phyloP scores from a whole-genome alignment of 2,329 filamentous ascomycete genomes.

The Thermoascus crustaceus region DNA sequence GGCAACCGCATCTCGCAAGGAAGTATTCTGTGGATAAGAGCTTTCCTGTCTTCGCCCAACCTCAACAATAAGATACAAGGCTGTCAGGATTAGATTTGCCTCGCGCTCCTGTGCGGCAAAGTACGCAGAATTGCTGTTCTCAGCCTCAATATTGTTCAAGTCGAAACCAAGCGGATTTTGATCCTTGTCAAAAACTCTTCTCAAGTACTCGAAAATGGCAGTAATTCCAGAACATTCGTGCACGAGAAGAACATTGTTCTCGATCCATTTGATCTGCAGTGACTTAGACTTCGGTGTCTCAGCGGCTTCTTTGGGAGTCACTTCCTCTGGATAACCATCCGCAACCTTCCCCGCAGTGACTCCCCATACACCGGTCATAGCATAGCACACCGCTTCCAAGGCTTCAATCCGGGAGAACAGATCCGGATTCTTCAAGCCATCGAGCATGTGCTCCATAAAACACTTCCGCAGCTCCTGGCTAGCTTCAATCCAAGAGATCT shows the following conservation, averaged over 20 bases:
- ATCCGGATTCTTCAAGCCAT: conserved; percentile 31
- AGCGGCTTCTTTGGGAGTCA: conserved; percentile 28
- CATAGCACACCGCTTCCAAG: conserved; percentile 40
- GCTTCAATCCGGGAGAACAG: conserved; percentile 36
- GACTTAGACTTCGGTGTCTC: conserved; percentile 41
- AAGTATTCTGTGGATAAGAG: conserved; percentile 15
- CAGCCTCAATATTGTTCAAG: conserved; percentile 19
- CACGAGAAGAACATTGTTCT: conserved; percentile 32
- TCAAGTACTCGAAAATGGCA: conserved; percentile 30
- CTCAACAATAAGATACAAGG: conserved; percentile 37
- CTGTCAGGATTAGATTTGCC: conserved; percentile 35
- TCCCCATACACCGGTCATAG: conserved; percentile 63
- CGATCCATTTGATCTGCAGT: conserved; percentile 41
- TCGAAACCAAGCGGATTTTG: conserved; percentile 18
- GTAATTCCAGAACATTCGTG: conserved; percentile 28
- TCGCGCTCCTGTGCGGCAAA: conserved; percentile 32
- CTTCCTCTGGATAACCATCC: conserved; percentile 23
- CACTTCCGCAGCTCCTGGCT: conserved; percentile 42
- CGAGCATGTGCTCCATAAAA: conserved; percentile 33
- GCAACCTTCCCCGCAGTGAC: conserved; percentile 49
- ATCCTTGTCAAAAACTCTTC: conserved; percentile 31
- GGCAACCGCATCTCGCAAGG: conserved; percentile 34
- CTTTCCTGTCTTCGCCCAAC: conserved; percentile 30
- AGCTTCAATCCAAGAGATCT: conserved; percentile 58
- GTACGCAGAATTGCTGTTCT: conserved; percentile 24